Evolutionary conservation across 768 basidiomycete genomes (phyloP), one percentile per base, ranked within the genome.

Genomic region (Suillus subluteus): DNA sequence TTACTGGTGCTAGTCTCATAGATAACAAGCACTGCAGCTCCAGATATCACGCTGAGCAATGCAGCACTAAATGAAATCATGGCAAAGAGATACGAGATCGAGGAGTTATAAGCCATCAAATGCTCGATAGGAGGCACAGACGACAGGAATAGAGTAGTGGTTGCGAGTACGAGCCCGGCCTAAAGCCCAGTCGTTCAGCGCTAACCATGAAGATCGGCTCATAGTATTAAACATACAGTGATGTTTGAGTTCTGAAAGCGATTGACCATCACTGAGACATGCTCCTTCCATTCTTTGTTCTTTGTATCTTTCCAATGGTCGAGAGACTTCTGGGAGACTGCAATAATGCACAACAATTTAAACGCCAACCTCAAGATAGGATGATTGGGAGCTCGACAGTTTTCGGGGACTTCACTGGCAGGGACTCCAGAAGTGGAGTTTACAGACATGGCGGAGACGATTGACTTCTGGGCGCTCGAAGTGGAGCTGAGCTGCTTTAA

Each of bases 41-140:
- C 59, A 7, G 59, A 43, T 43, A 61, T 61, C 18, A 61, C 59
- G 30, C 59, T 61, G 37, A 61, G 59, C 26, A 61, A 43, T 40
- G 59, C 59, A 18, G 41, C 40, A 21, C 59, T 41, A 32, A 61
- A 61, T 43, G 59, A 30, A 43, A 43, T 3, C 30, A 61, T 21
- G 6, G 40, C 59, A 18, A 61, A 12, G 18, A 61, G 43, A 12
- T 61, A 61, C 3, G 59, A 61, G 11, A 30, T 30, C 30, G 59
- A 30, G 21, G 18, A 30, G 40, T 21, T 13, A 61, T 61, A 61
- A 26, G 40, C 26, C 59, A 61, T 61, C 41, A 61, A 43, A 21
- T 6, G 26, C 23, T 30, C 23, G 5, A 61, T 6, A 8, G 59
- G 59, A 61, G 40, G 40, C 2, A 21, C 3, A 6, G 59, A 61